Evolutionary conservation across 2,329 filamentous ascomycete genomes (phyloP).

Genomic region (Neofusicoccum laricinum): DNA sequence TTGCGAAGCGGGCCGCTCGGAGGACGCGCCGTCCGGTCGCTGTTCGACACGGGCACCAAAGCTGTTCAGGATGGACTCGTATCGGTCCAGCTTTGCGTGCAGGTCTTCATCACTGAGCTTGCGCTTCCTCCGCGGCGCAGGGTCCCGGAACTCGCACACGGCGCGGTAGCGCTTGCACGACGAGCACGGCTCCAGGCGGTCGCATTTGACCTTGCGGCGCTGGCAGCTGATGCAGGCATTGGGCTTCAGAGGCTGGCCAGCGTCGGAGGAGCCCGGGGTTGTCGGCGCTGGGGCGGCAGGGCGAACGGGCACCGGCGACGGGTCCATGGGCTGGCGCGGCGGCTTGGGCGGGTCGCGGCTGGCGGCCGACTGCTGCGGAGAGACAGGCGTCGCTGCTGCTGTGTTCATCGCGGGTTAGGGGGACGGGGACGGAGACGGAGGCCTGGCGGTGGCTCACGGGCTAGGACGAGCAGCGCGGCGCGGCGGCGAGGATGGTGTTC

Average conservation of each 20-base stretch:
- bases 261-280: not conserved
- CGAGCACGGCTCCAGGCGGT: constrained; percentile 29
- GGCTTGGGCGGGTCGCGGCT: not conserved
- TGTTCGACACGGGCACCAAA: constrained; percentile 28
- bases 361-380: not conserved
- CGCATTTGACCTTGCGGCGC: constrained; percentile 34
- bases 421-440: not conserved
- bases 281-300: not conserved
- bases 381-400: not conserved
- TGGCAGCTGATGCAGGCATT: constrained; percentile 34
- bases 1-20: not conserved
- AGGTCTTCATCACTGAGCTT: constrained; percentile 26
- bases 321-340: not conserved
- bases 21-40: constrained; percentile 19
- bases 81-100: constrained; percentile 26
- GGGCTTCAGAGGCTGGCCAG: constrained; percentile 23
- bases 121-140: constrained; percentile 29
- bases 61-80: constrained; percentile 29
- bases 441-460: not conserved
- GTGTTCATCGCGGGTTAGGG: not conserved
- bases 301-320: not conserved
- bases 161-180: constrained; percentile 32
- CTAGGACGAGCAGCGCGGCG: not conserved
- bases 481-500: not conserved
- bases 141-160: constrained; percentile 32